A percentile compares a stretch with the other conserved stretches of the same genome.
These are phyloP conservation scores for Tylopilus sp. DNA, from an alignment of 768 basidiomycete species.

Conservation along the genomic window DNA sequence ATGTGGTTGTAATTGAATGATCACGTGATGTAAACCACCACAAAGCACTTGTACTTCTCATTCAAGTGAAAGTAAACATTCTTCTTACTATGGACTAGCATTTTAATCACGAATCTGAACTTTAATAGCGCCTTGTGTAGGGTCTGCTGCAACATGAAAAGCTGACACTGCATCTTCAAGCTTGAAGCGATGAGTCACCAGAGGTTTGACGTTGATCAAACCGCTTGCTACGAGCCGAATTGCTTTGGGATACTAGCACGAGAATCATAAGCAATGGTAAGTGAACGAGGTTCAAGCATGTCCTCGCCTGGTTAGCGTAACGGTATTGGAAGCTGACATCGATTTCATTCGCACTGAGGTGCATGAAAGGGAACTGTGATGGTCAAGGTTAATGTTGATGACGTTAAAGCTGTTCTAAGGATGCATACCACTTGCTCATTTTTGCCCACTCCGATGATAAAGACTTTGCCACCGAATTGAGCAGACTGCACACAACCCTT, in stretches of 20 bases:
- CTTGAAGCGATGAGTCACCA: constrained; percentile 73
- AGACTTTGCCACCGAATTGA: constrained; percentile 64
- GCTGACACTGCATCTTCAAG: constrained; percentile 74
- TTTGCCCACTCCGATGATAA: constrained; percentile 68
- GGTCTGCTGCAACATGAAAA: constrained; percentile 74
- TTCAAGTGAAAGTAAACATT: neutral
- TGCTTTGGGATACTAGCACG: constrained; percentile 71
- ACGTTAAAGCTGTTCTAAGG: neutral
- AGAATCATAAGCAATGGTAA: neutral
- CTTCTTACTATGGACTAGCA: neutral
- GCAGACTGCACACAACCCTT: constrained; percentile 41
- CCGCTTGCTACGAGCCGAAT: constrained; percentile 76
- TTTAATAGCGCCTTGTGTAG: constrained; percentile 64
- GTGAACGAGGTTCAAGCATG: neutral
- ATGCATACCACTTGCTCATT: constrained; percentile 51
- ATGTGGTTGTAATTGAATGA: constrained; percentile 2
- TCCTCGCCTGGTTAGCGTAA: constrained; percentile 55
- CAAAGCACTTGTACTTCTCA: too few relatives aligned
- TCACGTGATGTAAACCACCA: constrained; percentile 20
- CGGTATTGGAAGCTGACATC: constrained; percentile 68
- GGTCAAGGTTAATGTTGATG: neutral
- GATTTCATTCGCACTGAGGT: constrained; percentile 66
- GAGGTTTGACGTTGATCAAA: constrained; percentile 67
- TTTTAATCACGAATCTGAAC: constrained; percentile 59
- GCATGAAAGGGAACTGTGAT: constrained; percentile 66